Evolutionary conservation across 2,329 filamentous ascomycete genomes (phyloP).

Genomic region (Dothideomycetidae sp.): DNA sequence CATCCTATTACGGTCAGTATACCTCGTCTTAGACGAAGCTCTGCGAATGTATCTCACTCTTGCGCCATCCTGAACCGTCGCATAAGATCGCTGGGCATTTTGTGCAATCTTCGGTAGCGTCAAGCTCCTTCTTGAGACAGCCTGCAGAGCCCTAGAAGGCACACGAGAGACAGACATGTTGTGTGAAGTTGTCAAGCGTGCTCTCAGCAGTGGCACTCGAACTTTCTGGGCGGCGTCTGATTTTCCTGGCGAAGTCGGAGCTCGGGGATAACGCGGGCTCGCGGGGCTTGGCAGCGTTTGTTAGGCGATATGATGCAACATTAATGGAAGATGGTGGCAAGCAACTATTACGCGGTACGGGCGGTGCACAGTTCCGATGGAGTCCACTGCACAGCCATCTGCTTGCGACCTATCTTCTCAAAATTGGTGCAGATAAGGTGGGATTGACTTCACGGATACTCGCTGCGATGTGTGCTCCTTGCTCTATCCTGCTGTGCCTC

Average conservation of each 20-base stretch:
- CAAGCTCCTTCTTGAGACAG: conserved; percentile 3
- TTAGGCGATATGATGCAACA: no score
- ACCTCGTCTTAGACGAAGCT: background rate
- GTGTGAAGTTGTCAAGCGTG: background rate
- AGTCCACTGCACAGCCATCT: no score
- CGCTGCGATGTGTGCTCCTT: no score
- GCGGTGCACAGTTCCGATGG: no score
- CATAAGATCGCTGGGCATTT: conserved; percentile 9
- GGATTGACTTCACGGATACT: no score
- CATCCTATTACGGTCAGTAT: conserved; percentile 44
- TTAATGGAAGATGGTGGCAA: no score
- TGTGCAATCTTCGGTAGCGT: conserved; percentile 1
- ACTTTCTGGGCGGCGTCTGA: background rate
- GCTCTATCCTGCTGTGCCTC: no score
- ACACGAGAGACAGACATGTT: conserved; percentile 4
- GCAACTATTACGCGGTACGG: no score
- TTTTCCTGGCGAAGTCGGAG: background rate
- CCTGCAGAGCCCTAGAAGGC: conserved; percentile 6
- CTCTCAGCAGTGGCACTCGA: no score
- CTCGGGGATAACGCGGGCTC: background rate
- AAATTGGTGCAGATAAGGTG: no score
- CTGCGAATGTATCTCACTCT: background rate
- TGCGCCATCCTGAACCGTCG: conserved; percentile 4
- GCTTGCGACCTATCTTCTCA: no score
- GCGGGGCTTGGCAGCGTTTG: background rate